phyloP scores from a whole-genome alignment of 108 stramenopile genomes.

The Conticribra weissflogii region DNA sequence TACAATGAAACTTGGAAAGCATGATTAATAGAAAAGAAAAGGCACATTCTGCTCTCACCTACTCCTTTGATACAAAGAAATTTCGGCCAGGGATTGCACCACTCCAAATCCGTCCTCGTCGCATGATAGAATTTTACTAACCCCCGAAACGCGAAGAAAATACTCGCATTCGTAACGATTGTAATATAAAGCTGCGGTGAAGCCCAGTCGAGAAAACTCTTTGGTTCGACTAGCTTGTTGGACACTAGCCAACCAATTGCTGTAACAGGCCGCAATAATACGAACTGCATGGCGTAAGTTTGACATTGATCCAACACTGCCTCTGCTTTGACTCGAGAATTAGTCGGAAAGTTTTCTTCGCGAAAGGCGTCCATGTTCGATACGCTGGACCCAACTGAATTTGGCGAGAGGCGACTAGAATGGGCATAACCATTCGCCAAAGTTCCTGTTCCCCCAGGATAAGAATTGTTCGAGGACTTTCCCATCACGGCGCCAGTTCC shows the following conservation, averaged over 20 bases:
- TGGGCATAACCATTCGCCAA: constrained; percentile 4
- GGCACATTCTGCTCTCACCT: background rate
- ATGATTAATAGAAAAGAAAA: too few relatives aligned
- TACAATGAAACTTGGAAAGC: too few relatives aligned
- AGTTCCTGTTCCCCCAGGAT: constrained; percentile 5
- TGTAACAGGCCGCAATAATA: constrained; percentile 50
- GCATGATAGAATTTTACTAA: constrained; percentile 89
- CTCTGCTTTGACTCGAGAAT: constrained; percentile 58
- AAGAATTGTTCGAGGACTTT: background rate
- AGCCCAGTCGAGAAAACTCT: constrained; percentile 35
- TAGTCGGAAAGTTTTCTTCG: constrained; percentile 36
- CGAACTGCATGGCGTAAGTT: constrained; percentile 60
- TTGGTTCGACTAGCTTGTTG: constrained; percentile 40
- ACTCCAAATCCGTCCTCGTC: constrained; percentile 70
- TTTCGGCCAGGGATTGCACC: constrained; percentile 88
- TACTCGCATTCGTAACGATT: constrained; percentile 78
- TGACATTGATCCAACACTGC: constrained; percentile 65
- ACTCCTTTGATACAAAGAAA: constrained; percentile 91
- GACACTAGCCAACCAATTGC: constrained; percentile 49
- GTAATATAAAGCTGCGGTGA: constrained; percentile 69
- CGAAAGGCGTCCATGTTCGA: background rate
- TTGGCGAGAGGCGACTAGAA: background rate
- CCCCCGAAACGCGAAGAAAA: constrained; percentile 88
- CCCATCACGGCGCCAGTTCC: constrained; percentile 2
- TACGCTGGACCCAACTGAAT: background rate